Base-by-base conservation (phyloP, 2,329 filamentous ascomycete species). In the Ophiocordyceps robertsii region DNA sequence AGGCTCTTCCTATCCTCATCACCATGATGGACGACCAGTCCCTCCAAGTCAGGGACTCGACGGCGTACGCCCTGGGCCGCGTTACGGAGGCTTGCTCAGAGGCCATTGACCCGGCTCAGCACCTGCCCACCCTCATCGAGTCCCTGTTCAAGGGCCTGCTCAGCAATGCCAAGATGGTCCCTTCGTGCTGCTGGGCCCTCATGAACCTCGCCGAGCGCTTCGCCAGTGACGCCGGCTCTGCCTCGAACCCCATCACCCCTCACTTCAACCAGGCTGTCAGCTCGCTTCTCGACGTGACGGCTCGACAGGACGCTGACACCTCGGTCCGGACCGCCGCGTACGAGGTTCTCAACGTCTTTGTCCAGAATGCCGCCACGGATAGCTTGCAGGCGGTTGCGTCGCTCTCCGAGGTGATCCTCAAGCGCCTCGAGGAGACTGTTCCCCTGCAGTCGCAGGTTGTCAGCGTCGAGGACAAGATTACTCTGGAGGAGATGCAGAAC, bases 151-250 rank as follows among this genome's bases (percentile, higher is more conserved):
- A 81, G 52, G 92, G 90, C 40, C 74, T 98, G 46, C 79, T 86
- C 46, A 90, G 84, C 67, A 92, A 84, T 60, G 83, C 88, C 46
- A 95, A 94, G 76, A 98, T 98, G 81, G 92, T 90, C 29, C 81
- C 87, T 43, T 98, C 92, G 29, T 96, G 92, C 78, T 98, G 92
- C 69, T 95, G 93, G 92, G 89, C 92, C 29, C 69, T 98, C 51
- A 96, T 98, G 86, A 98, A 96, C 66, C 69, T 98, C 58, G 90
- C 92, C 11, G 92, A 98, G 60, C 83, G 89, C 47, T 98, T 96
- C 60, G 85, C 88, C 29, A 87, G 88, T 44, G 89, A 95, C 43
- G 74, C 81, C 43, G 86, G 85, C 40, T 82, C 81, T 46, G 54
- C 70, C 36, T 70, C 82, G 54, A 98, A 96, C 67, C 75, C 87